Evolutionary conservation across 2,329 filamentous ascomycete genomes (phyloP).

Genomic region (Talaromyces verruculosus): DNA sequence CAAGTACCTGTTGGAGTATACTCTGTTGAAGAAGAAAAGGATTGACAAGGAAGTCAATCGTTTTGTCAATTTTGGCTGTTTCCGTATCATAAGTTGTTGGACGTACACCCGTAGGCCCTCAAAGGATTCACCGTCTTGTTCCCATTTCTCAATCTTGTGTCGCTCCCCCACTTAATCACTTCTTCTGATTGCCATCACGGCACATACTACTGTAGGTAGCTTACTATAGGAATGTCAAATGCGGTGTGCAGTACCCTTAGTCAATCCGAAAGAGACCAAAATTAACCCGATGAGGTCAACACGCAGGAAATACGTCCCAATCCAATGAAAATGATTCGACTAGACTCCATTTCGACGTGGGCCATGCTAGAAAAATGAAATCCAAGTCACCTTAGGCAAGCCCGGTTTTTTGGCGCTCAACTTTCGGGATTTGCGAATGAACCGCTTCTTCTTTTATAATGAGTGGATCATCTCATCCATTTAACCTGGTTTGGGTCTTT

Average conservation of each 20-base stretch:
- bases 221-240: not conserved
- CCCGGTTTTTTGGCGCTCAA: not conserved
- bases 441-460: not conserved
- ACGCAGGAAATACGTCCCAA: not conserved
- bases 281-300: not conserved
- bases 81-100: not conserved
- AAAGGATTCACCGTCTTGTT: not conserved
- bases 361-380: not conserved
- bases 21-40: not conserved
- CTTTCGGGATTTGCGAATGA: constrained; percentile 3
- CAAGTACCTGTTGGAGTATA: no score
- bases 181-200: not conserved
- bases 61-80: not conserved
- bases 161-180: not conserved
- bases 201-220: not conserved
- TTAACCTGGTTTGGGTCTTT: not conserved
- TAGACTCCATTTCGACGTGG: constrained; percentile 1
- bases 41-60: not conserved
- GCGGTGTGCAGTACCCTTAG: not conserved
- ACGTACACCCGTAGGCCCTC: not conserved
- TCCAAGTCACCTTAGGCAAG: not conserved
- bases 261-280: not conserved
- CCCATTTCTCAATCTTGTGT: not conserved
- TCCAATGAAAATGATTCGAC: not conserved
- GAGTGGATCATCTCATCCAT: not conserved